Evolutionary conservation across 257 asterid species (phyloP), one percentile per base, ranked within the genome.

Genomic region (Forsythia suspensa): DNA sequence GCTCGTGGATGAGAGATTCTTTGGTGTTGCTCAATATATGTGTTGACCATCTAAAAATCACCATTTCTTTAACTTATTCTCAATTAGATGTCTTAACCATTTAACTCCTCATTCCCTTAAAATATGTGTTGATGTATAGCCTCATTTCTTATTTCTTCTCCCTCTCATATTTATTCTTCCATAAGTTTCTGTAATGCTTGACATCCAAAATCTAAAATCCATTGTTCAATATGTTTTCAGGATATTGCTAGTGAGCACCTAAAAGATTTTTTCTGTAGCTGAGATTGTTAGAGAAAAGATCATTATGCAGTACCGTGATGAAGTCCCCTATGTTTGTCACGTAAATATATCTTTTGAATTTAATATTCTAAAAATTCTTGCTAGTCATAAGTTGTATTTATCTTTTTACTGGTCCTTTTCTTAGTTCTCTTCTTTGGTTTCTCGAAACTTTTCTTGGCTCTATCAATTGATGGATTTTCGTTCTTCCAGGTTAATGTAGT

Each of bases 301-400:
- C 87, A 91, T 95, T 76, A 82, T 93, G 92, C 99, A 95, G 85
- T 95, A 88, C 80, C 89, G 96, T 40, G 88, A 92, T 71, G 99
- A 93, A 88, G 94, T 95, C 82, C 99, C 99, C 74, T 95, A 95
- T 80, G 97, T 98, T n/a, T 93, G 97, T 83, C 99, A 95, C 97
- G 98, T 94, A 81, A 77, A 74, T 51, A 36, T 51, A 8, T 72
- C 70, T 79, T 68, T 66, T 46, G 52, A 61, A 71, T 36, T 71
- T 69, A 55, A 43, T 44, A 51, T 39, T 79, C 70, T 73, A 72
- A 73, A 80, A 43, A 73, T 73, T 20, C 77, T 40, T 61, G 38
- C 41, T 59, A 39, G 70, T 75, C 66, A 71, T 34, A 12, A 55
- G 66, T 65, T 13, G 12, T 37, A 69, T 20, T 38, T 65, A 46